Percentiles rank a stretch among this genome's conserved stretches.
phyloP scores from a whole-genome alignment of 2,329 filamentous ascomycete genomes.

The Colletotrichum eleusines region DNA sequence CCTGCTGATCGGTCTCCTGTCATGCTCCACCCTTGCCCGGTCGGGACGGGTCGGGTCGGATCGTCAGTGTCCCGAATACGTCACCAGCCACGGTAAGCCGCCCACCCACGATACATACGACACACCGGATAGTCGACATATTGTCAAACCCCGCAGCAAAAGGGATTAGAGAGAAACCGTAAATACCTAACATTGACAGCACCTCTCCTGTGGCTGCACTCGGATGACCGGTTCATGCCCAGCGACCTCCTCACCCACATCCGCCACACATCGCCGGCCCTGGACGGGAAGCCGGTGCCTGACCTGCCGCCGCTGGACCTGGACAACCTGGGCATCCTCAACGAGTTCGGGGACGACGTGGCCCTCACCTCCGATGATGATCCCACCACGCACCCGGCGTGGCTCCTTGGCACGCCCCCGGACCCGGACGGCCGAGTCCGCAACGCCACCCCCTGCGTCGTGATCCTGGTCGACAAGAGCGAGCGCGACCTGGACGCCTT shows the following conservation, averaged over 20 bases:
- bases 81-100: conserved; percentile 48
- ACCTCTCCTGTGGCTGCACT: conserved; percentile 50
- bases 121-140: too few species aligned
- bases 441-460: conserved; percentile 48
- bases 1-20: conserved; percentile 17
- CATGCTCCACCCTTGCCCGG: conserved; percentile 8
- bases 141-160: too few species aligned
- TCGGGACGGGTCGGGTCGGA: conserved; percentile 29
- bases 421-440: conserved; percentile 43
- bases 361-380: conserved; percentile 49
- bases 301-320: conserved; percentile 44
- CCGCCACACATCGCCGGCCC: conserved; percentile 46
- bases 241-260: conserved; percentile 48
- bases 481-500: conserved; percentile 48
- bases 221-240: conserved; percentile 49
- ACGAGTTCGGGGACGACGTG: conserved; percentile 42
- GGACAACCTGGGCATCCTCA: conserved; percentile 48
- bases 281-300: conserved; percentile 41
- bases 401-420: conserved; percentile 47
- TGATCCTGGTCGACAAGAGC: conserved; percentile 48
- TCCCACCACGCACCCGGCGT: conserved; percentile 45
- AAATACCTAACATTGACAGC: conserved; percentile 42
- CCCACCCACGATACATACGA: neutral
- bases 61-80: conserved; percentile 46
- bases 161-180: neutral